Conservation (phyloP, 2,329 filamentous ascomycete species). For the Fusarium robinianum region DNA sequence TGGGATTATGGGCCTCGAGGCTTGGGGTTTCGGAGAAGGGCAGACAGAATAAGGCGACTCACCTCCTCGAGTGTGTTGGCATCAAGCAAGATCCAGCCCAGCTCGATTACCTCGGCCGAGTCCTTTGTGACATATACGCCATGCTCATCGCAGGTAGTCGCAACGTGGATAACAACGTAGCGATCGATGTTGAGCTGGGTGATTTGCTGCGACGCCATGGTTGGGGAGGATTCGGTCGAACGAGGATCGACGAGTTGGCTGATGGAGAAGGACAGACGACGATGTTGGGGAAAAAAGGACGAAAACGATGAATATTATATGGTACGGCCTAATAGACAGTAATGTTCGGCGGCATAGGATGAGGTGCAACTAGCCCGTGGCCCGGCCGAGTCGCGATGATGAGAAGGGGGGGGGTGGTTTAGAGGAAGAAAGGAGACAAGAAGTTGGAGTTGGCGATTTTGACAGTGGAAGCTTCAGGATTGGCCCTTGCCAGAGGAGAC, state of each 20-base stretch:
- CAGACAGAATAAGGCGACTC: slow-evolving; percentile 43
- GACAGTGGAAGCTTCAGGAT: slow-evolving; percentile 32
- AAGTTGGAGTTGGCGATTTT: slow-evolving; percentile 30
- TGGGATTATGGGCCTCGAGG: slow-evolving; percentile 11
- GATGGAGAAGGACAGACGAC: slow-evolving; percentile 19
- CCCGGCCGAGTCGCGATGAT: slow-evolving; percentile 43
- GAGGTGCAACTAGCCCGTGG: slow-evolving; percentile 43
- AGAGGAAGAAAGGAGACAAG: slow-evolving; percentile 30
- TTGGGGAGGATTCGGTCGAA: slow-evolving; percentile 34
- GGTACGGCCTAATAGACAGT: slow-evolving; percentile 23
- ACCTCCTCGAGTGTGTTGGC: slow-evolving; percentile 93
- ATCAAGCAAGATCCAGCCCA: slow-evolving; percentile 96
- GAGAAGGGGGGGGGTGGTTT: slow-evolving; percentile 24
- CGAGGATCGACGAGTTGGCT: slow-evolving; percentile 31
- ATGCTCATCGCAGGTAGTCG: slow-evolving; percentile 98
- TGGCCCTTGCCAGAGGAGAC: not conserved
- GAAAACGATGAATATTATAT: slow-evolving; percentile 28
- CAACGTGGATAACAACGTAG: slow-evolving; percentile 97
- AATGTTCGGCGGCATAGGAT: slow-evolving; percentile 28
- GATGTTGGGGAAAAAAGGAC: slow-evolving; percentile 23
- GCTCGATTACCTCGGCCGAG: slow-evolving; percentile 97
- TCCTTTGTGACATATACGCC: slow-evolving; percentile 99
- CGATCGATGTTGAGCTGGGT: slow-evolving; percentile 81
- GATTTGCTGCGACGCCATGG: slow-evolving; percentile 48
- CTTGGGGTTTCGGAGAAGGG: slow-evolving; percentile 8